A percentile compares a stretch with the other conserved stretches of the same genome.
Conservation (phyloP, 1,139 yeast genomes). For the Insectozyma bohioensis region DNA sequence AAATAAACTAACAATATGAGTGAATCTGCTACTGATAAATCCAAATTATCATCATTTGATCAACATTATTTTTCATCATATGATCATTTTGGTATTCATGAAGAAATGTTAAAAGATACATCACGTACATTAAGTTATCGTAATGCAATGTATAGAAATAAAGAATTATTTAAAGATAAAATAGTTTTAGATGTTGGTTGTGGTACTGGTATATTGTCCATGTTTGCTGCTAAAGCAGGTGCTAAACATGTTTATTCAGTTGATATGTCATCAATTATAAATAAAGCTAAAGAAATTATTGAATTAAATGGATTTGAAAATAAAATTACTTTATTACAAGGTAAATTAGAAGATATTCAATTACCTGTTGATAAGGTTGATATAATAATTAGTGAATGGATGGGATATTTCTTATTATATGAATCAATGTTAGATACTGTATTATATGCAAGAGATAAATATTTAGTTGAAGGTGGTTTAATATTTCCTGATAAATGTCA, state of each 20-base stretch:
- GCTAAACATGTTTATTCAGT: slow-evolving; percentile 97
- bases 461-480: slow-evolving; percentile 81
- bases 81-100: slow-evolving; percentile 97
- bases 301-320: slow-evolving; percentile 82
- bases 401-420: slow-evolving; percentile 95
- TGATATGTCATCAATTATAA: slow-evolving; percentile 95
- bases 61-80: slow-evolving; percentile 94
- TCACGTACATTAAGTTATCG: slow-evolving; percentile 91
- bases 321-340: slow-evolving; percentile 85
- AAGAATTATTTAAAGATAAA: slow-evolving; percentile 86
- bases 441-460: slow-evolving; percentile 88
- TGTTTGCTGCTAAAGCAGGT: slow-evolving; percentile 98
- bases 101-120: slow-evolving; percentile 96
- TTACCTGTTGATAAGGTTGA: slow-evolving; percentile 83
- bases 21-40: slow-evolving; percentile 52
- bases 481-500: slow-evolving; percentile 95
- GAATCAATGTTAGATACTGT: slow-evolving; percentile 99
- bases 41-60: slow-evolving; percentile 60
- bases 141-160: slow-evolving; percentile 89
- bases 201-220: slow-evolving; percentile 94
- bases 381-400: slow-evolving; percentile 97
- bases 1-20: slow-evolving; percentile 9
- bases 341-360: slow-evolving; percentile 90
- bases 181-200: slow-evolving; percentile 98
- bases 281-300: slow-evolving; percentile 86